These are phyloP conservation scores for Penicillium sp. DNA, from an alignment of 2,329 filamentous ascomycete species.

Conservation along the genomic window DNA sequence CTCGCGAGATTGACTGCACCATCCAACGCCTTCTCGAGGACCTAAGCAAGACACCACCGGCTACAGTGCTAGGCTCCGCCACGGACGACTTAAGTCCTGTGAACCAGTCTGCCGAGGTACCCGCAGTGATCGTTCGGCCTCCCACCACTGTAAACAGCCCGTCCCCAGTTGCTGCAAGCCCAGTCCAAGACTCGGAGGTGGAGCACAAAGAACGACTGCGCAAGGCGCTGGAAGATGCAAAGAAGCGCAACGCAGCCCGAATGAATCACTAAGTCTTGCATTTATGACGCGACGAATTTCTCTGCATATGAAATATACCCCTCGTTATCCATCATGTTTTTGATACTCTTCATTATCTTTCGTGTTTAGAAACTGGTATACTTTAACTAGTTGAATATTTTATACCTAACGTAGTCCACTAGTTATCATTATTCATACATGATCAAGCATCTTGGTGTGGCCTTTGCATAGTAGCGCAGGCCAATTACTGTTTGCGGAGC, in stretches of 20 bases:
- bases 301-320: conserved; percentile 12
- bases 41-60: conserved; percentile 30
- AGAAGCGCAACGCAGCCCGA: conserved; percentile 48
- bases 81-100: conserved; percentile 1
- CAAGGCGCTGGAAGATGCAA: conserved; percentile 50
- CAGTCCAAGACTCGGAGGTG: conserved; percentile 27
- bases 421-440: neutral
- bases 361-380: no score
- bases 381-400: neutral
- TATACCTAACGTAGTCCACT: conserved; percentile 6
- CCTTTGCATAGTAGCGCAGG: conserved; percentile 1
- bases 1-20: conserved; percentile 33
- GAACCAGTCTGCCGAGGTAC: conserved; percentile 12
- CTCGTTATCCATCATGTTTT: neutral
- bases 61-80: conserved; percentile 11
- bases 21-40: conserved; percentile 39
- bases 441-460: neutral
- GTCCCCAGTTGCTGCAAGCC: conserved; percentile 3
- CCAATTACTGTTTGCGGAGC: conserved; percentile 7
- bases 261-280: conserved; percentile 11
- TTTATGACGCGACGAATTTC: conserved; percentile 21
- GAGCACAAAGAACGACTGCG: conserved; percentile 47
- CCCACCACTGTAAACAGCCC: conserved; percentile 17
- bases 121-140: conserved; percentile 26
- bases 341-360: no score